These are phyloP conservation scores for Dipteronia dyeriana DNA, from an alignment of 345 rosid genomes.

Conservation along the genomic window DNA sequence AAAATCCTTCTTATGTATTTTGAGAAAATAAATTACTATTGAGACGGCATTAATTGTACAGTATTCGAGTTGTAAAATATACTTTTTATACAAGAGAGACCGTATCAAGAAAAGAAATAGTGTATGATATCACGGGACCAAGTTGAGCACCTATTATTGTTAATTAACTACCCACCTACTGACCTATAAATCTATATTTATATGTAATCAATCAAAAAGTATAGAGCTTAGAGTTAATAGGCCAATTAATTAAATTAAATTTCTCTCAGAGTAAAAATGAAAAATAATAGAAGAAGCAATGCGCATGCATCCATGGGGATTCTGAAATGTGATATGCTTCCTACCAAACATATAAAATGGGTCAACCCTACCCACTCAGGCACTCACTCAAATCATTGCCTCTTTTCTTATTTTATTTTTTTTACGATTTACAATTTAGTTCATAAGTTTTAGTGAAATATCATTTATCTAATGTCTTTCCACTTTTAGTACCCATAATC, in stretches of 20 bases:
- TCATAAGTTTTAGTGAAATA: too few relatives aligned
- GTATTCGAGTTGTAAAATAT: too few relatives aligned
- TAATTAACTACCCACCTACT: background rate
- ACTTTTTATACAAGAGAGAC: too few relatives aligned
- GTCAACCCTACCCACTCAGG: background rate
- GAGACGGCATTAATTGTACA: too few relatives aligned
- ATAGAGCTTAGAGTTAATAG: background rate
- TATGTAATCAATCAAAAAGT: background rate
- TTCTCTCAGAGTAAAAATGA: background rate
- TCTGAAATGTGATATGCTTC: background rate
- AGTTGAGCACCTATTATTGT: background rate
- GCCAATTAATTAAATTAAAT: too few relatives aligned
- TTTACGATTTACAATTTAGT: background rate
- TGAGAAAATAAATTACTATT: too few relatives aligned
- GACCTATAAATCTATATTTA: background rate
- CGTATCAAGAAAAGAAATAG: too few relatives aligned
- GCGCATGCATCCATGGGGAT: conserved; percentile 1
- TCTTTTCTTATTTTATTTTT: too few relatives aligned
- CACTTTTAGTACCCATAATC: background rate
- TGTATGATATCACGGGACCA: background rate
- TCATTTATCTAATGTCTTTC: background rate
- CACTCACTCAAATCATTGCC: background rate
- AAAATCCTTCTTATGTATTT: too few relatives aligned
- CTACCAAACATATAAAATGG: background rate
- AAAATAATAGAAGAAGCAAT: background rate